Base-by-base conservation (phyloP, 2,329 filamentous ascomycete genomes). In the Blumeria graminis region DNA sequence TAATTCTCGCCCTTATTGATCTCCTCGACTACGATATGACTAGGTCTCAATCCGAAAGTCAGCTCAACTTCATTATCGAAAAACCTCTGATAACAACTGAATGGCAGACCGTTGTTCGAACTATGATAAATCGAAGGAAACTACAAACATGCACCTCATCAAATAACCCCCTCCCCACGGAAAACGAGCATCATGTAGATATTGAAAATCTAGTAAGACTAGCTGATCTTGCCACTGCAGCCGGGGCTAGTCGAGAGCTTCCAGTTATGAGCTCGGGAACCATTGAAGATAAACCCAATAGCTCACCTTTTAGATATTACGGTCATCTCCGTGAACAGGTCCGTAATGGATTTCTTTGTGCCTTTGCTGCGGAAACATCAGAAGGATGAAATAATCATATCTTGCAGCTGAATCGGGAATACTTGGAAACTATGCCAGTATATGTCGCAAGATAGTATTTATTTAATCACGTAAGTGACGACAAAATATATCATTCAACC, bases 1-100 rank as follows among this genome's bases (percentile, higher is more conserved):
- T 75, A 1, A 71, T 76, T 10, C 70, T 84, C 63, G 75, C 76
- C n/a, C 69, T 87, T 3, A 68, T 77, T 52, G 77, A 81, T 60
- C 70, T 86, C 36, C 69, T 69, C 35, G 76, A 75, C 61, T 68
- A 75, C 8, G 74, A 78, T 8, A 71, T 69, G 58, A 77, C 75
- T 2, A 73, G 72, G 48, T 75, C 78, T 5, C 77, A 81, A 60
- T 80, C 80, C 0, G 70, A 70, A 13, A 69, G 70, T 57, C 70
- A 77, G 7, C 70, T 82, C 28, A 74, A 72, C 58, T 72, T 76
- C 28, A 70, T 86, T 34, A 65, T 76, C 6, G 76, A 82, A 36
- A 73, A 71, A 62, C 73, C 67, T 59, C 70, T 70, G 57, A 73
- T 65, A 60, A 73, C 65, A 41, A 70, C 67, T 57, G 73, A 73